Evolutionary conservation across 1,284 basidiomycete species (phyloP), one percentile per base, ranked within the genome.

Genomic region (Cutaneotrichosporon daszewskae): DNA sequence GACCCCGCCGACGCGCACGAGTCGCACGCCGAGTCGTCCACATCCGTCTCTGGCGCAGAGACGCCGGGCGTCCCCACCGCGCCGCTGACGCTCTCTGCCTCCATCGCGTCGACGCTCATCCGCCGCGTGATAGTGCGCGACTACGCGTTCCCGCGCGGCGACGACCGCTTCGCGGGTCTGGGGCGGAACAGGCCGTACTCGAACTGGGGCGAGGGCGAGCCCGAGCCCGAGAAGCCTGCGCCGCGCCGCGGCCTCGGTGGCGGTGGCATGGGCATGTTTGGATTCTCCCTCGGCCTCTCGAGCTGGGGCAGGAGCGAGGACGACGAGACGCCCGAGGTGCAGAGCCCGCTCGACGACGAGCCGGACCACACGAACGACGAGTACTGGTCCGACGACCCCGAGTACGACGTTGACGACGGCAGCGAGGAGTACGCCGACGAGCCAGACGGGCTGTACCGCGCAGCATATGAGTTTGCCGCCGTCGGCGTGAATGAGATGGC

Each of bases 401-500:
- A 46, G 23, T 33, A 34, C 5, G 51, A 40, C 28, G 53, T 43
- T 32, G 40, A 36, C 18, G 43, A 50, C 26, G 31, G 53, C 20
- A 47, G 34, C 25, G 36, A 43, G 11, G 42, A 45, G 26, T 43
- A 47, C 16, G 33, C 26, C 11, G 47, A 47, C 10, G 55, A 69
- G 41, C 69, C 67, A 0, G 53, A 47, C 26, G 69, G 69, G 1
- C 50, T 60, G 29, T 68, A 65, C 44, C 55, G 62, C 13, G 68
- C 59, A 2, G 58, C 58, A 5, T 71, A 62, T 53, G 35, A 59
- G 4, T 71, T 71, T 40, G 60, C 59, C 31, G 55, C 64, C 7
- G 51, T 65, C 40, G 64, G 66, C 13, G 57, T 60, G 35, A 60
- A 68, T 46, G 69, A 71, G 49, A 64, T 71, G 50, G 52, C 42